Evolutionary conservation across 2,329 filamentous ascomycete species (phyloP).

Genomic region (Westerdykella sp.): DNA sequence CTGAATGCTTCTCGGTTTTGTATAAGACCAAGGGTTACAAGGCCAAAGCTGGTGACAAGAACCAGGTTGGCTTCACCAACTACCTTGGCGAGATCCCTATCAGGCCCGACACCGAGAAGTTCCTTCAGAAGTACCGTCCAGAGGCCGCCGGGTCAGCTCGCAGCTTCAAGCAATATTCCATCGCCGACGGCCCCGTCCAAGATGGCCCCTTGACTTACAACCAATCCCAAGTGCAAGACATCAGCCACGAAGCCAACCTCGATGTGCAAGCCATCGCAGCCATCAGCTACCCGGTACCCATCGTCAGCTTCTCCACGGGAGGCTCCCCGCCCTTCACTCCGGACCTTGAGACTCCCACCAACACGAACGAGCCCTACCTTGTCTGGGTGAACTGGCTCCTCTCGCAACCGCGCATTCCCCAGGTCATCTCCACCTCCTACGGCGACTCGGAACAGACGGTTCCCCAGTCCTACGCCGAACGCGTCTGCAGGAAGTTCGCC

Average conservation of each 20-base stretch:
- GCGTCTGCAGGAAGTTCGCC: constrained; percentile 58
- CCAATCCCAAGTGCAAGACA: constrained; percentile 18
- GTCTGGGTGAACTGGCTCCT: constrained; percentile 57
- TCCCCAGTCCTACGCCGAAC: constrained; percentile 53
- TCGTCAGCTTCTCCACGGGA: constrained; percentile 55
- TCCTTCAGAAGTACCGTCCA: constrained; percentile 51
- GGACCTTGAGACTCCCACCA: constrained; percentile 41
- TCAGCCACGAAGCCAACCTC: constrained; percentile 55
- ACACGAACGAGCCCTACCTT: constrained; percentile 64
- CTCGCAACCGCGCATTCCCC: constrained; percentile 51
- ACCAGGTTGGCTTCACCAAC: constrained; percentile 49
- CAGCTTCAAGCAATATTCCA: constrained; percentile 52
- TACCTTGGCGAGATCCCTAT: constrained; percentile 47
- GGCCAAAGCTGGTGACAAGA: constrained; percentile 39
- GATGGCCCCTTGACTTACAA: constrained; percentile 37
- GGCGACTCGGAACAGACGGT: constrained; percentile 61
- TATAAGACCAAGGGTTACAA: constrained; percentile 52
- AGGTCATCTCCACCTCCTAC: constrained; percentile 60
- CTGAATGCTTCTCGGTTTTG: constrained; percentile 49
- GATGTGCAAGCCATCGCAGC: constrained; percentile 57
- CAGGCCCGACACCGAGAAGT: constrained; percentile 52
- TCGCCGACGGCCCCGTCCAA: constrained; percentile 51
- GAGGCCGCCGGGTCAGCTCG: constrained; percentile 42
- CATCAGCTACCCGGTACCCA: constrained; percentile 49
- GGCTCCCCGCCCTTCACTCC: constrained; percentile 51